A percentile compares a stretch with the other conserved stretches of the same genome.
Evolutionary conservation across 1,284 basidiomycete species (phyloP).

Genomic region (Microbotryum saponariae): DNA sequence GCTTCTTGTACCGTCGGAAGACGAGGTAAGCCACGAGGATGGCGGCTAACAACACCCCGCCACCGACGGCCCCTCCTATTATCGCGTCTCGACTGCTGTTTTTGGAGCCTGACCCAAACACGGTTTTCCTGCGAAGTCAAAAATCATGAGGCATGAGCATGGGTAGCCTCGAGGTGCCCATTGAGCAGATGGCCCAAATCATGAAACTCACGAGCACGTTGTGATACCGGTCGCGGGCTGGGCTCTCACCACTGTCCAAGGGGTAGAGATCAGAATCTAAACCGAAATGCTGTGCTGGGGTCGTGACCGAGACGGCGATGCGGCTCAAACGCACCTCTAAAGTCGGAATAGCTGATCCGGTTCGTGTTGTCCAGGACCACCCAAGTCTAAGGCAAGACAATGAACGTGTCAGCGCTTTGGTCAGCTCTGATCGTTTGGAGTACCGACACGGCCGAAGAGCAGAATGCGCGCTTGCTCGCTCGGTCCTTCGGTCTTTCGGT

Average conservation of each 20-base stretch:
- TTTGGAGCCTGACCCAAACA: not conserved
- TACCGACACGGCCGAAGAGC: no score
- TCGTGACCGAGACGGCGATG: no score
- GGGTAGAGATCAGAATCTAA: no score
- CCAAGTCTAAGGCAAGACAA: not conserved
- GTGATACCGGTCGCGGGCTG: conserved; percentile 4
- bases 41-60: conserved; percentile 7
- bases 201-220: conserved; percentile 11
- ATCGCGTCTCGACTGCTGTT: not conserved
- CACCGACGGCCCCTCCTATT: conserved; percentile 14
- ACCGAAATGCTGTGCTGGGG: not conserved
- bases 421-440: no score
- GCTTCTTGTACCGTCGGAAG: not conserved
- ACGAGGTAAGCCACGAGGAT: not conserved
- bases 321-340: not conserved
- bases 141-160: not conserved
- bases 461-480: no score
- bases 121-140: conserved; percentile 8
- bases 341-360: not conserved
- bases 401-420: no score
- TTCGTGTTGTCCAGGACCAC: not conserved
- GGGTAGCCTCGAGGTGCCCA: not conserved
- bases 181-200: not conserved
- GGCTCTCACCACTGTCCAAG: conserved; percentile 2
- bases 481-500: no score